Base-by-base conservation (phyloP, 1,284 basidiomycete genomes). In the Coriolopsis trogii region DNA sequence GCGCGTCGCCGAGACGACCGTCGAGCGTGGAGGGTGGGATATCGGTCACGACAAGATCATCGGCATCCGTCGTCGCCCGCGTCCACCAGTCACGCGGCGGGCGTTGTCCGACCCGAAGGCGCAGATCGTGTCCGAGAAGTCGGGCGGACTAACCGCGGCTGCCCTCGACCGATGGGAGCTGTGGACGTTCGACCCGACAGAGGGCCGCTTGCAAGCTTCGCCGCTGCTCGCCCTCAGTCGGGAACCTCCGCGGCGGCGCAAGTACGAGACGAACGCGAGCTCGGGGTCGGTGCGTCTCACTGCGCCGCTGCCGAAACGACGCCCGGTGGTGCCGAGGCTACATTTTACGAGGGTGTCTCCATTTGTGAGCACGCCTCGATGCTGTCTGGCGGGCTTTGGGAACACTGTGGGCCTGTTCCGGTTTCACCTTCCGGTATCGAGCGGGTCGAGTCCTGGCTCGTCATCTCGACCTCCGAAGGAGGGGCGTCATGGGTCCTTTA, bases 111-210 rank as follows among this genome's bases (percentile, higher is more conserved):
- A 55, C 26, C 48, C 59, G 16, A 51, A 54, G 41, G 41, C 57
- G 26, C 57, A 59, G 9, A 18, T 52, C 8, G 47, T 46, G 24
- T 42, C 43, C 1, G 64, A 60, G 36, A 62, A 64, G 23, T 61
- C 64, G 3, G 64, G 72, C 16, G 86, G 86, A 5, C 66, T 91
- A 48, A 81, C 85, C 21, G 63, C 70, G 16, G 75, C 84, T 13
- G 82, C 83, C 20, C 67, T 92, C 41, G 86, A 91, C 55, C 74
- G 89, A 49, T 92, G 89, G 90, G 89, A 92, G 60, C 63, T 88
- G 26, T 92, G 89, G 89, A 78, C 75, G 31, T 87, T 87, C 62
- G 85, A 91, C 61, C 80, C 82, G 4, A 68, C 74, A 4, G 68
- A 73, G 16, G 69, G 76, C 10, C 65, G 67, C 24, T 52, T 85